Percentiles rank a stretch among this genome's conserved stretches.
These are phyloP conservation scores for Aspergillus carlsbadensis DNA, from an alignment of 495 filamentous ascomycete species.

Conservation along the genomic window DNA sequence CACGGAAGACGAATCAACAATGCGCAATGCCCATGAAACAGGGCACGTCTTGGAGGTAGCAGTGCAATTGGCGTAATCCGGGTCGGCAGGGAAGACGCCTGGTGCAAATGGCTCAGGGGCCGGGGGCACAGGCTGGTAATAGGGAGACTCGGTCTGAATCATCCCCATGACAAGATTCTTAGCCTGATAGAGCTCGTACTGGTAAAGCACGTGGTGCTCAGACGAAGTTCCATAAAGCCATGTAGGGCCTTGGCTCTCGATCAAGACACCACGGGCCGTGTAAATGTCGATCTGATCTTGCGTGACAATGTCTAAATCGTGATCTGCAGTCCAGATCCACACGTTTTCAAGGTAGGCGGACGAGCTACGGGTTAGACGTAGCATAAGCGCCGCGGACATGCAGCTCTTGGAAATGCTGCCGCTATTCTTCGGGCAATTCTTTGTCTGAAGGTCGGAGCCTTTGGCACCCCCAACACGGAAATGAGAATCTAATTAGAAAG, in stretches of 20 bases:
- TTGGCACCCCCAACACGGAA: constrained; percentile 71
- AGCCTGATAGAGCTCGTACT: constrained; percentile 70
- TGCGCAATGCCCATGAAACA: constrained; percentile 62
- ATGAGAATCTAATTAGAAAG: constrained; percentile 59
- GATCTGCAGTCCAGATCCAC: constrained; percentile 66
- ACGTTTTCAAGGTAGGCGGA: constrained; percentile 60
- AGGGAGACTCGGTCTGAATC: constrained; percentile 78
- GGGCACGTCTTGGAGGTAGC: constrained; percentile 44
- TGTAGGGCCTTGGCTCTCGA: constrained; percentile 48
- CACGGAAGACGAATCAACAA: constrained; percentile 56
- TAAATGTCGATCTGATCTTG: constrained; percentile 62
- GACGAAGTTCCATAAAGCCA: constrained; percentile 69
- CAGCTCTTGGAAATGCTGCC: constrained; percentile 50
- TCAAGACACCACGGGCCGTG: constrained; percentile 58
- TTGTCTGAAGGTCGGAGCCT: constrained; percentile 69
- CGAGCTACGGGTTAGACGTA: constrained; percentile 54
- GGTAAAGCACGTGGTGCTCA: constrained; percentile 72
- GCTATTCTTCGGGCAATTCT: constrained; percentile 58
- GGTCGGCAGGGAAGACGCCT: constrained; percentile 48
- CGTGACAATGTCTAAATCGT: constrained; percentile 51
- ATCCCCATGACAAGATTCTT: constrained; percentile 65
- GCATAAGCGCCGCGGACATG: constrained; percentile 55
- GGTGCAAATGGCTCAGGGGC: constrained; percentile 54
- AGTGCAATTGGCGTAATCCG: constrained; percentile 48
- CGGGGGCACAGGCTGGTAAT: constrained; percentile 61